phyloP scores from a whole-genome alignment of 2,329 filamentous ascomycete species.

The Colletotrichum paranaense region DNA sequence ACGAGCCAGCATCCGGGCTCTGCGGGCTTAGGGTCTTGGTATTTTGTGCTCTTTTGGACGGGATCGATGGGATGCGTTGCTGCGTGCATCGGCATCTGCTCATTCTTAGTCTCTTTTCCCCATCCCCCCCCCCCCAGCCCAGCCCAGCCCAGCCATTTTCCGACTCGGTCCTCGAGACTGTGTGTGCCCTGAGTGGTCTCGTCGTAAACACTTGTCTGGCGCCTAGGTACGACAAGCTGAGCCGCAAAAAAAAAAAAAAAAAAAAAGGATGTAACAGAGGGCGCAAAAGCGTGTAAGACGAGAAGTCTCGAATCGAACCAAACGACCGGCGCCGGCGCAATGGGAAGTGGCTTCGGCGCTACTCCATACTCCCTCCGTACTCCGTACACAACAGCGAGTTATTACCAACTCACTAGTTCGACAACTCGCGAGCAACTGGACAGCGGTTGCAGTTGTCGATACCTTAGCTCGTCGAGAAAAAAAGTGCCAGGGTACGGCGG shows the following conservation, averaged over 20 bases:
- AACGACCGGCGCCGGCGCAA: slow-evolving; percentile 4
- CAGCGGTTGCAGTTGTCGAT: background rate
- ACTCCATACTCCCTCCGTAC: background rate
- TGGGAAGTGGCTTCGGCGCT: background rate
- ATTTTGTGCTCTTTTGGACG: background rate
- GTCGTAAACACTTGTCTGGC: background rate
- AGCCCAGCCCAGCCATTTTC: background rate
- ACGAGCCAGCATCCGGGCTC: slow-evolving; percentile 6
- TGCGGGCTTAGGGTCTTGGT: slow-evolving; percentile 13
- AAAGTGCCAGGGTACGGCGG: background rate
- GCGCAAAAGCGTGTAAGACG: background rate
- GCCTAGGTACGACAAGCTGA: background rate
- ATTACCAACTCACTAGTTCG: no score
- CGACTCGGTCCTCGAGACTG: background rate
- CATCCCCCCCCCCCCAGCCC: no score
- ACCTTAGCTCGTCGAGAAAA: background rate
- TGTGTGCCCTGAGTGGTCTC: background rate
- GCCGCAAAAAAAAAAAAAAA: no score
- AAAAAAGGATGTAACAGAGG: background rate
- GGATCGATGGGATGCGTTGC: background rate
- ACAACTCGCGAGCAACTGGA: slow-evolving; percentile 7
- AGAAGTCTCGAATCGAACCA: background rate
- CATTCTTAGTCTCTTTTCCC: background rate
- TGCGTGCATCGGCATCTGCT: background rate
- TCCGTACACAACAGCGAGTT: background rate